Base-by-base conservation (phyloP, 352 stramenopile species). In the Globisporangium yorkense region DNA sequence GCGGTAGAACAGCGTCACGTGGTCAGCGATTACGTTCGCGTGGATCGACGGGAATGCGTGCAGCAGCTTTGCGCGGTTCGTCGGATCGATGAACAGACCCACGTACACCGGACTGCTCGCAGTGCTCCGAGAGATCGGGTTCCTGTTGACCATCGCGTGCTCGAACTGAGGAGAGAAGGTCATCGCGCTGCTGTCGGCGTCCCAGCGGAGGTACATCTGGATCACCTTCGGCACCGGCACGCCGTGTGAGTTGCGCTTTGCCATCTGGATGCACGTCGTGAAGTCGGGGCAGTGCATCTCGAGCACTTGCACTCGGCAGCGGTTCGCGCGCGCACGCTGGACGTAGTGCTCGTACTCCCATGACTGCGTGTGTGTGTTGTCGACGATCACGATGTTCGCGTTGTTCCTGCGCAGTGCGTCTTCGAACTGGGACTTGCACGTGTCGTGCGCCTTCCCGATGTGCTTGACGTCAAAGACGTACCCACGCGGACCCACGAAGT, bases 321-420 rank as follows among this genome's bases (percentile, higher is more conserved):
- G 67, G 39, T 53, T 53, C 12, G 54, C 66, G 10, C 31, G 64
- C 0, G 75, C 75, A 24, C 73, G 64, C 1, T 63, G 41, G 35
- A 80, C 71, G 37, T 92, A 92, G 18, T 63, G 37, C 20, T 77
- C 70, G 43, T 86, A 92, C 58, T 89, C 82, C 80, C 82, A 89
- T 27, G 50, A 54, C 55, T 87, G 78, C 2, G 80, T 89, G 55
- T 78, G 77, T 0, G 82, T 90, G 53, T 92, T 92, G 57, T 92
- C 82, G 5, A 90, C 74, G 8, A 92, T n/a, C 29, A 92, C 47
- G 33, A 92, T 54, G 2, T 63, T 51, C 9, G 59, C 56, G 8
- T 29, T 24, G 27, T 51, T 41, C 16, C 57, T 41, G 7, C 61
- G 20, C 24, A 88, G 21, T 18, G 74, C 75, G 24, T 61, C 54